Evolutionary conservation across 2,329 filamentous ascomycete genomes (phyloP).

Genomic region (Colletotrichum sp.): DNA sequence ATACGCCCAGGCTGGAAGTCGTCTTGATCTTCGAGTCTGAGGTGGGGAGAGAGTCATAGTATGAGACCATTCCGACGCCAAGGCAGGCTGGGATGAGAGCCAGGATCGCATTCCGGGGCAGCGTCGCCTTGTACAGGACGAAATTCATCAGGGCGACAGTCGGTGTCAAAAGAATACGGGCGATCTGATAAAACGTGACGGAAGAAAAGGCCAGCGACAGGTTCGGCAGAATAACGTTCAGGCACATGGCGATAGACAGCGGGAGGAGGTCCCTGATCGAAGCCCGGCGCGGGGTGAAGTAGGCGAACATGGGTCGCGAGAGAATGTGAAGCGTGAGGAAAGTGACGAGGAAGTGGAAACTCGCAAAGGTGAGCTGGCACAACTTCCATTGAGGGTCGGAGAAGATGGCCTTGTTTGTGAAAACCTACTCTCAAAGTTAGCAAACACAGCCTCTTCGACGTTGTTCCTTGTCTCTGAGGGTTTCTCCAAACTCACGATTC

Average conservation of each 20-base stretch:
- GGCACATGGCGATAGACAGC: conserved; percentile 69
- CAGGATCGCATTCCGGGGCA: conserved; percentile 58
- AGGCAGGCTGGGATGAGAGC: conserved; percentile 66
- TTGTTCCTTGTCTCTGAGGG: neutral
- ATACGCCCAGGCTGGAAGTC: conserved; percentile 62
- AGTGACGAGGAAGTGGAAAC: conserved; percentile 73
- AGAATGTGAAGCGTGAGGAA: conserved; percentile 67
- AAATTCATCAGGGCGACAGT: conserved; percentile 70
- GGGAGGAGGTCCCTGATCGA: conserved; percentile 64
- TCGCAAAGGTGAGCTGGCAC: conserved; percentile 69
- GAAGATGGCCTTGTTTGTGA: conserved; percentile 75
- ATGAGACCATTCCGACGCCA: conserved; percentile 70
- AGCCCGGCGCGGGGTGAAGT: conserved; percentile 64
- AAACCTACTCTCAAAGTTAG: conserved; percentile 53
- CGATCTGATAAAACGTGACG: conserved; percentile 74
- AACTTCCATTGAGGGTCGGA: conserved; percentile 65
- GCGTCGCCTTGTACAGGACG: conserved; percentile 60
- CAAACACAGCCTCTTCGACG: neutral
- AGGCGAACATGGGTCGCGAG: conserved; percentile 61
- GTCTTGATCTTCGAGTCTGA: conserved; percentile 55
- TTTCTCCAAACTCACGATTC: conserved; percentile 54
- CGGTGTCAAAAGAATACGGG: conserved; percentile 70
- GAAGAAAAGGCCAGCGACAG: conserved; percentile 70
- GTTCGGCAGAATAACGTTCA: conserved; percentile 74
- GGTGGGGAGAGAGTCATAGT: conserved; percentile 67